A percentile compares a stretch with the other conserved stretches of the same genome.
Evolutionary conservation across 2,329 filamentous ascomycete genomes (phyloP).

Genomic region (Ceratocystis destructans): DNA sequence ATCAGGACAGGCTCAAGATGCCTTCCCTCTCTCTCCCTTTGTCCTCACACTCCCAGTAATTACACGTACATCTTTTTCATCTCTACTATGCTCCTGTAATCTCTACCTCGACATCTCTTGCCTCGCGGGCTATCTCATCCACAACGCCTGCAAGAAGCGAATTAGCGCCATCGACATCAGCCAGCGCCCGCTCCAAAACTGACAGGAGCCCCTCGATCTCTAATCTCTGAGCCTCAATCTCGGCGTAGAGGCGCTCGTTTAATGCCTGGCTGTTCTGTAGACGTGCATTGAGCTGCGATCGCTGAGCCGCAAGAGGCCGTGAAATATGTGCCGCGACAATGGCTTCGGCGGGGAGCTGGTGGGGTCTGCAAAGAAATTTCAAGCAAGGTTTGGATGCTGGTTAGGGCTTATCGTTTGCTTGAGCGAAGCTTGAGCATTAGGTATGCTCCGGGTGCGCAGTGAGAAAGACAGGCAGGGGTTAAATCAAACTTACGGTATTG

Average conservation of each 20-base stretch:
- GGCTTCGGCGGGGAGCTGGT: conserved; percentile 39
- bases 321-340: conserved; percentile 43
- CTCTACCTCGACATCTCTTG: conserved; percentile 32
- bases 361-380: conserved; percentile 30
- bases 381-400: neutral
- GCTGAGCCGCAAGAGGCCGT: conserved; percentile 39
- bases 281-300: conserved; percentile 42
- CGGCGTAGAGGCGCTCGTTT: conserved; percentile 41
- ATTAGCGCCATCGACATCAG: conserved; percentile 42
- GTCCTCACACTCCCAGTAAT: neutral
- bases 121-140: conserved; percentile 37
- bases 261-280: conserved; percentile 43
- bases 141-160: conserved; percentile 34
- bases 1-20: neutral
- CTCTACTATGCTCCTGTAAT: conserved; percentile 24
- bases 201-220: conserved; percentile 41
- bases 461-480: neutral
- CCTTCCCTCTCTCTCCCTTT: neutral
- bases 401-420: neutral
- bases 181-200: conserved; percentile 37
- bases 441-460: neutral
- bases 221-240: conserved; percentile 38
- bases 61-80: too few species aligned
- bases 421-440: conserved; percentile 9
- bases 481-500: conserved; percentile 33